Base-by-base conservation (phyloP, 1,139 yeast genomes). In the Taphrina wiesneri region DNA sequence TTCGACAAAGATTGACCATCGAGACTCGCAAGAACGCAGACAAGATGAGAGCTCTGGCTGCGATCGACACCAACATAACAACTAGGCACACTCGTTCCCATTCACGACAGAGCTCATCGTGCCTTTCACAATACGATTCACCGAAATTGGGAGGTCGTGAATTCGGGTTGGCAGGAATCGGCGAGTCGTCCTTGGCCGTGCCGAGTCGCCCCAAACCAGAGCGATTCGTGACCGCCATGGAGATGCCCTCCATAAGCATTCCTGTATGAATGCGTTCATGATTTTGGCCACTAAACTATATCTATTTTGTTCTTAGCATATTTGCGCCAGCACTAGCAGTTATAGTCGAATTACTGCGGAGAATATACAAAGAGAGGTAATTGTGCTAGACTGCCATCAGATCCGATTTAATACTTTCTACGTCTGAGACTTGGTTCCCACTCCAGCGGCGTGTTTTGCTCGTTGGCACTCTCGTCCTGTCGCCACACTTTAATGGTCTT, bases 401-500 rank as follows among this genome's bases (percentile, higher is more conserved):
- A n/a, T n/a, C n/a, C n/a, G n/a, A 45, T 7, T 17, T 26, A 54
- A 25, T 47, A 59, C 41, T 51, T 66, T 39, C 54, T 43, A 15
- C 66, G 52, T 36, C 54, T 64, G 23, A 75, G 60, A 32, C 67
- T 68, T 30, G 85, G 83, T 62, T 76, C 76, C 82, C 84, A 82
- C 7, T 79, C 78, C 17, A 82, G 71, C 9, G 85, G 85, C 71
- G 81, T 78, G 0, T 79, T 72, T 53, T 77, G 80, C 46, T 75
- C 77, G 0, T 83, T 81, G 0, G 85, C 84, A 2, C 73, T 73
- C 6, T 78, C 77, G 63, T 79, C 83, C 70, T 85, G 86, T 60
- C 74, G 84, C 97, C 97, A 93, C 0, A 93, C 79, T 74, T 91
- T 90, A 60, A 93, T 85, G 72, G 91, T 87, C 75, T 91, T 92